phyloP scores from a whole-genome alignment of 441 rosid species.

The Iberis amara region DNA sequence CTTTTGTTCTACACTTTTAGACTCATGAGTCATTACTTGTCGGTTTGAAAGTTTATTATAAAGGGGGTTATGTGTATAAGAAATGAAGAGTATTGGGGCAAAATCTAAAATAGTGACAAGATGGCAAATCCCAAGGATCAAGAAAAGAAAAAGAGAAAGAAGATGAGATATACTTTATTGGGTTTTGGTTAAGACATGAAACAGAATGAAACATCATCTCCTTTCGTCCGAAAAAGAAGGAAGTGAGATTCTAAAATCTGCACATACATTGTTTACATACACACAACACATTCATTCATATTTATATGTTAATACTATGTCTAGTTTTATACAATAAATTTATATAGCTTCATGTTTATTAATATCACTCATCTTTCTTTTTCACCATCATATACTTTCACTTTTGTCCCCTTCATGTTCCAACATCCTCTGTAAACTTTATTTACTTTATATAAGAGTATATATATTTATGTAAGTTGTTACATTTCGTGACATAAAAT shows the following conservation, averaged over 20 bases:
- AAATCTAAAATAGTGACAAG: background rate
- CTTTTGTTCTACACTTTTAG: no score
- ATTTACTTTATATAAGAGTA: no score
- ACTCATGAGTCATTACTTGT: no score
- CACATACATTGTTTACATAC: constrained; percentile 20
- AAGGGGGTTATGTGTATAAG: no score
- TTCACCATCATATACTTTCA: constrained; percentile 18
- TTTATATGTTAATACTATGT: background rate
- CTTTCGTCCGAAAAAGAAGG: constrained; percentile 30
- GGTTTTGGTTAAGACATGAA: constrained; percentile 23
- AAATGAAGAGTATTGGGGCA: no score
- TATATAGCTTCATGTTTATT: background rate
- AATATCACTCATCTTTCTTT: background rate
- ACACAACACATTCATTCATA: constrained; percentile 19
- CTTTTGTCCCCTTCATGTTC: constrained; percentile 28
- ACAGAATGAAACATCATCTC: constrained; percentile 24
- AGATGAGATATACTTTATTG: constrained; percentile 18
- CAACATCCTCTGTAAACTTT: no score
- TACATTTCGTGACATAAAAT: no score
- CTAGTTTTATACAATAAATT: background rate
- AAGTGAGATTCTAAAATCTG: constrained; percentile 27
- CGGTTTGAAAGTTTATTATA: no score
- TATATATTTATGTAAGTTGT: no score
- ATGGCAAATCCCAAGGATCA: constrained; percentile 30
- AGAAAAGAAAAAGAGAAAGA: constrained; percentile 23